Evolutionary conservation across 495 filamentous ascomycete species (phyloP).

Genomic region (Tuber borchii): DNA sequence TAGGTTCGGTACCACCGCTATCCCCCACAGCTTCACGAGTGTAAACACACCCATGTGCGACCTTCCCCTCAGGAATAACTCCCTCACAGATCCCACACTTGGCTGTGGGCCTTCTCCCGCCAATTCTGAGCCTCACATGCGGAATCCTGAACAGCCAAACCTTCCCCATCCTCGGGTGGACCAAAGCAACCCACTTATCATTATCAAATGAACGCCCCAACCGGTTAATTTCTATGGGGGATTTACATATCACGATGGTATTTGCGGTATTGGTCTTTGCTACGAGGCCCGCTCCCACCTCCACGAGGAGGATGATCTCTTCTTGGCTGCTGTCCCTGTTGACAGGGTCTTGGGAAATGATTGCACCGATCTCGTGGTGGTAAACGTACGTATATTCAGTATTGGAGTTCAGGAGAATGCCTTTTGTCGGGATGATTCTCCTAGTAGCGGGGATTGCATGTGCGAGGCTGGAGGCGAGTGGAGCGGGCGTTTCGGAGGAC

Average conservation of each 20-base stretch:
- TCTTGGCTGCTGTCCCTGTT: not conserved
- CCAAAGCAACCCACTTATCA: not conserved
- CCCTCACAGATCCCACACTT: not conserved
- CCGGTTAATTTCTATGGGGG: not conserved
- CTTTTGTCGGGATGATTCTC: not conserved
- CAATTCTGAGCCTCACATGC: not conserved
- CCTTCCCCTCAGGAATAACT: not conserved
- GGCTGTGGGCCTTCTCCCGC: not conserved
- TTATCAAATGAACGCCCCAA: not conserved
- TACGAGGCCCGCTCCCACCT: not conserved
- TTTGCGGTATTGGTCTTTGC: not conserved
- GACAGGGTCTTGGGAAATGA: not conserved
- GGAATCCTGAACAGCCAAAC: slow-evolving; percentile 2
- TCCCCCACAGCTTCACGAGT: not conserved
- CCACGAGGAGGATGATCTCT: not conserved
- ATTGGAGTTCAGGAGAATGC: not conserved
- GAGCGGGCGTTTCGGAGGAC: not conserved
- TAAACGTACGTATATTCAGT: not conserved
- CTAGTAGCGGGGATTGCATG: not conserved
- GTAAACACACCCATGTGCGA: not conserved
- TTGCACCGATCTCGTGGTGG: not conserved
- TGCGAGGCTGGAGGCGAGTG: not conserved
- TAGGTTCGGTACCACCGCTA: not conserved
- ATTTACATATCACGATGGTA: not conserved
- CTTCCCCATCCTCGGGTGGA: not conserved